Evolutionary conservation across 768 basidiomycete genomes (phyloP), one percentile per base, ranked within the genome.

Genomic region (Sporobolomyces pararoseus): DNA sequence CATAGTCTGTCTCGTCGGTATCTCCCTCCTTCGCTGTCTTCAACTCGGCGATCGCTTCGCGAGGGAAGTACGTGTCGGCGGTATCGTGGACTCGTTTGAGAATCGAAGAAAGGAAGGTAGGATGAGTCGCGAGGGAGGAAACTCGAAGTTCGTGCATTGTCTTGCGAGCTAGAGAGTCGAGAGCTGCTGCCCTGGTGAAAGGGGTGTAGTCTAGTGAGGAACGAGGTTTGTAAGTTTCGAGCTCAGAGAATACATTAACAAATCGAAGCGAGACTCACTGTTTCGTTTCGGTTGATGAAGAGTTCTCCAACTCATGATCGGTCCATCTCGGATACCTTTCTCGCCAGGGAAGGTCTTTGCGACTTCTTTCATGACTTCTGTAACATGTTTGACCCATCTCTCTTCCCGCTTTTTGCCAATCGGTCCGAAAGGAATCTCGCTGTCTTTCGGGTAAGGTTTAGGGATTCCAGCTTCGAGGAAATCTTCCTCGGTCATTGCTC

Each of bases 181-280:
- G 65, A 12, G 68, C 62, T 7, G 68, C 68, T 17, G 59, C 72
- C 0, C 72, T 65, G 1, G 72, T 64, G 58, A 60, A 70, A 1
- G 72, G 72, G 0, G 72, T 73, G 58, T 73, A 73, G 58, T 73
- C 68, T 73, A 73, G 58, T 70, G 65, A 66, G 13, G 9, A 12
- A 3, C 9, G 21, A 39, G 31, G 13, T 47, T 13, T 14, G 32
- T 32, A 16, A n/a, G 19, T 35, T 10, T 25, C 50, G 27, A 27
- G 50, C 5, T n/a, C 25, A 27, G 17, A 25, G 27, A 7, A 51
- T 4, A 51, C 7, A 10, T n/a, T n/a, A n/a, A n/a, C n/a, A n/a
- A n/a, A n/a, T n/a, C n/a, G n/a, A n/a, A n/a, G n/a, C n/a, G n/a
- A 7, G 25, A 53, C 72, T 25, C 27, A 73, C 72, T 73, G 65